phyloP scores from a whole-genome alignment of 73 alveolate genomes.

The Breviolum minutum region DNA sequence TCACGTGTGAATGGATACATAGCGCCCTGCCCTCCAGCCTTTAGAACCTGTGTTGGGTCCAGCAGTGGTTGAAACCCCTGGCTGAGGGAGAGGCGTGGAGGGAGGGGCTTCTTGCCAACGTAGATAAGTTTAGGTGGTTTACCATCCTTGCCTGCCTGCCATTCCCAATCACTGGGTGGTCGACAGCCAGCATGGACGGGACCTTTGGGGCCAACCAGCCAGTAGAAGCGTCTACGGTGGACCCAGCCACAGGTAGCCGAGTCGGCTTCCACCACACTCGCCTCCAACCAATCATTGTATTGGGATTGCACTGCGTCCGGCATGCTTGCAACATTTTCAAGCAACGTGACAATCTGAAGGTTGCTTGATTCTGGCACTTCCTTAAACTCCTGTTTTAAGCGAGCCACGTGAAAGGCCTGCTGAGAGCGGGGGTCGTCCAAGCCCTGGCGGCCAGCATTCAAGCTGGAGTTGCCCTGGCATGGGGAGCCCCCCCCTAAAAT shows the following conservation, averaged over 20 bases:
- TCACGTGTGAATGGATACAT: background rate
- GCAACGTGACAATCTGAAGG: background rate
- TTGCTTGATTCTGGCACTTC: background rate
- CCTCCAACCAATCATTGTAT: background rate
- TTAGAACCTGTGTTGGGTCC: background rate
- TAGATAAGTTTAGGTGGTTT: background rate
- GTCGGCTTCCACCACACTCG: background rate
- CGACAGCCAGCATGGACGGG: background rate
- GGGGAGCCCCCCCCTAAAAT: constrained; percentile 30
- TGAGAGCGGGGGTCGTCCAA: background rate
- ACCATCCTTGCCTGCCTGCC: background rate
- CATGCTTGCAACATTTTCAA: background rate
- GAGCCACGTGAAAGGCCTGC: background rate
- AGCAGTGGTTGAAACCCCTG: background rate
- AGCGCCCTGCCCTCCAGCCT: background rate
- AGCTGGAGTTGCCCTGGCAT: background rate
- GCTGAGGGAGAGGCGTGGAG: background rate
- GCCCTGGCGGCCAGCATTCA: background rate
- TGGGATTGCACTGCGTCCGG: background rate
- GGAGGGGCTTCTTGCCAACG: background rate
- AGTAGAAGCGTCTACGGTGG: background rate
- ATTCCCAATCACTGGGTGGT: background rate
- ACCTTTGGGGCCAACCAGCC: background rate
- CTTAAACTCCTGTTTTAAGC: background rate
- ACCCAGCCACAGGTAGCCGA: background rate